These are phyloP conservation scores for Penicillium sp. DNA, from an alignment of 2,329 filamentous ascomycete genomes.

Conservation along the genomic window DNA sequence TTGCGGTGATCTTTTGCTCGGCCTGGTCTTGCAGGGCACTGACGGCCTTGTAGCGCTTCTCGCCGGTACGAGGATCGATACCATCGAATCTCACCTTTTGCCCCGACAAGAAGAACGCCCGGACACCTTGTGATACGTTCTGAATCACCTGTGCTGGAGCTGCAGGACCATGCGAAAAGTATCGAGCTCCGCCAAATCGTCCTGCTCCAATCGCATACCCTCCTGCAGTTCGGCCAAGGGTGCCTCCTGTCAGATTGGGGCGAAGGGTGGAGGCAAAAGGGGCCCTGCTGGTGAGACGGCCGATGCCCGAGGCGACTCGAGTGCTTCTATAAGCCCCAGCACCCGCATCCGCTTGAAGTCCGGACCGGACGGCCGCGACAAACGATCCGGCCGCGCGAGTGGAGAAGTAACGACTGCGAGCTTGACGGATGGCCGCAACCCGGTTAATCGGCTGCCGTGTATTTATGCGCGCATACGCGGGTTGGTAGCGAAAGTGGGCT, in stretches of 20 bases:
- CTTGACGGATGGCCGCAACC: conserved; percentile 57
- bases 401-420: conserved; percentile 58
- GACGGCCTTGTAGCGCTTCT: conserved; percentile 74
- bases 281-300: conserved; percentile 63
- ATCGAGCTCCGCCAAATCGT: conserved; percentile 64
- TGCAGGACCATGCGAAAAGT: conserved; percentile 84
- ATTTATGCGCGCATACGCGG: conserved; percentile 53
- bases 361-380: conserved; percentile 45
- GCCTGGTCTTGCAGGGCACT: conserved; percentile 68
- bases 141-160: conserved; percentile 84
- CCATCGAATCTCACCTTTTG: conserved; percentile 86
- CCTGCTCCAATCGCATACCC: conserved; percentile 75
- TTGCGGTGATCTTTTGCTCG: conserved; percentile 58
- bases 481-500: conserved; percentile 50
- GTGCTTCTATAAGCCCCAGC: conserved; percentile 53
- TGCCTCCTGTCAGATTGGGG: conserved; percentile 85
- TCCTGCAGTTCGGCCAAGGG: conserved; percentile 75
- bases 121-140: conserved; percentile 88
- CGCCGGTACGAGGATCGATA: conserved; percentile 58
- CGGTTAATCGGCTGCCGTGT: conserved; percentile 57
- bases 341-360: conserved; percentile 46
- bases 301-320: conserved; percentile 51
- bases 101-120: conserved; percentile 87
- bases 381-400: conserved; percentile 49
- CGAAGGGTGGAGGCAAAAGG: conserved; percentile 85